Percentiles rank a stretch among this genome's conserved stretches.
These are phyloP conservation scores for Tripterygium wilfordii DNA, from an alignment of 177 flowering plant genomes.

Conservation along the genomic window DNA sequence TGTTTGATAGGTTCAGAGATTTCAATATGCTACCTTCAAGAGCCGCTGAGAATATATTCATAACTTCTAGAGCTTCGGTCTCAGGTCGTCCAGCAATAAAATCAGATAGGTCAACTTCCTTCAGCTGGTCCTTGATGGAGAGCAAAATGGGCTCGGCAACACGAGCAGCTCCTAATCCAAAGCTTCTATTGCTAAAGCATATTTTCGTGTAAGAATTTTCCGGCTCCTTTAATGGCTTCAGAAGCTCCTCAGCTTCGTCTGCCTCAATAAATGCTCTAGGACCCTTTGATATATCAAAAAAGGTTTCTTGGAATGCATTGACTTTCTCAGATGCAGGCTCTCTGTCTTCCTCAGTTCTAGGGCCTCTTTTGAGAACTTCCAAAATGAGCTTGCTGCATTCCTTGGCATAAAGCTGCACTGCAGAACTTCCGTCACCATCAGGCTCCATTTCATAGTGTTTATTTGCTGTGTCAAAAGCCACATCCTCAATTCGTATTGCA, in stretches of 20 bases:
- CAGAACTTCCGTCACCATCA: constrained; percentile 91
- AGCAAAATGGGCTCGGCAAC: constrained; percentile 68
- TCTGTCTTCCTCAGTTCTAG: no score
- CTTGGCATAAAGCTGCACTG: constrained; percentile 84
- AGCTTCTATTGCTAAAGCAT: constrained; percentile 93
- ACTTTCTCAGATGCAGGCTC: constrained; percentile 16
- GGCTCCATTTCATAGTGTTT: constrained; percentile 68
- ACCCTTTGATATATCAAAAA: constrained; percentile 83
- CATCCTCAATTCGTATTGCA: constrained; percentile 65
- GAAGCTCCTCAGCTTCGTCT: constrained; percentile 68
- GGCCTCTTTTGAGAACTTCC: constrained; percentile 66
- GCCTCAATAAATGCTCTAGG: constrained; percentile 65
- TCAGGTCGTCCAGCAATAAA: constrained; percentile 87
- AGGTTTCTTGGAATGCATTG: constrained; percentile 17
- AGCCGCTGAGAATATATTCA: constrained; percentile 64
- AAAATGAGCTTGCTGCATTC: constrained; percentile 81
- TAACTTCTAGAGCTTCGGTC: constrained; percentile 83
- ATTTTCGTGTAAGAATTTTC: constrained; percentile 65
- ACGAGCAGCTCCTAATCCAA: constrained; percentile 70
- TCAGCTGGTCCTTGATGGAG: constrained; percentile 62
- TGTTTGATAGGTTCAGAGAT: constrained; percentile 70
- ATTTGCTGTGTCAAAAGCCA: constrained; percentile 66
- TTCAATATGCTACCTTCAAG: constrained; percentile 64
- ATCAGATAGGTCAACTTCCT: constrained; percentile 87
- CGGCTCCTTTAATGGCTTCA: constrained; percentile 54